A percentile compares a stretch with the other conserved stretches of the same genome.
Evolutionary conservation across 345 rosid species (phyloP).

Genomic region (Aegle marmelos): DNA sequence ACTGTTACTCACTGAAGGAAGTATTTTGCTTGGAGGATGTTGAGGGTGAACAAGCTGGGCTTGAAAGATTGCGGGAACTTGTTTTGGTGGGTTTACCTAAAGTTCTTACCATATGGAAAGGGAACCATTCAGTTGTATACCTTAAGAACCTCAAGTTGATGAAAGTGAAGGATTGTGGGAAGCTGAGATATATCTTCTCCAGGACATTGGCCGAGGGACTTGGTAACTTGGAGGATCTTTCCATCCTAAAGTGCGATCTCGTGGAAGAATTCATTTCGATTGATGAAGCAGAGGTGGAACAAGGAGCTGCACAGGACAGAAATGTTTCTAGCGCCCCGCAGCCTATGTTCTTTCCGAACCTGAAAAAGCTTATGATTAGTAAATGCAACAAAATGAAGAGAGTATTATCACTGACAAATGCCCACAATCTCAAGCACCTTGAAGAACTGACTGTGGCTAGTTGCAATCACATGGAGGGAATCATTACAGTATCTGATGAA

Average conservation of each 20-base stretch:
- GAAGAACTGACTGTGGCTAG: neutral
- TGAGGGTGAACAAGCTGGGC: neutral
- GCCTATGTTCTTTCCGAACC: neutral
- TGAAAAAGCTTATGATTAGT: neutral
- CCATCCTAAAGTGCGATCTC: neutral
- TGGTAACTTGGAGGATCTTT: neutral
- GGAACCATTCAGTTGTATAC: neutral
- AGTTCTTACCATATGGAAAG: neutral
- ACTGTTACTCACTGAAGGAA: conserved; percentile 8
- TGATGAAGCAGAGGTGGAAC: neutral
- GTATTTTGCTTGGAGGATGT: neutral
- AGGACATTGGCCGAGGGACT: neutral
- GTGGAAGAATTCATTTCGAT: neutral
- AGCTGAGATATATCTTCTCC: neutral
- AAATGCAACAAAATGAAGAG: conserved; percentile 7
- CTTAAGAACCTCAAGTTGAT: neutral
- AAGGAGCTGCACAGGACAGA: neutral
- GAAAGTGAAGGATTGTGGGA: conserved; percentile 7
- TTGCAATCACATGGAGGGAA: neutral
- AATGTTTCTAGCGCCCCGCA: neutral
- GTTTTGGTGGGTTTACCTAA: neutral
- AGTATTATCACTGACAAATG: neutral
- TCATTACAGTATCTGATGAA: neutral
- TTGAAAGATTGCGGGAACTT: conserved; percentile 3
- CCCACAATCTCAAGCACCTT: neutral